Base-by-base conservation (phyloP, 176 grass and related monocot genomes). In the Oryza officinalis region DNA sequence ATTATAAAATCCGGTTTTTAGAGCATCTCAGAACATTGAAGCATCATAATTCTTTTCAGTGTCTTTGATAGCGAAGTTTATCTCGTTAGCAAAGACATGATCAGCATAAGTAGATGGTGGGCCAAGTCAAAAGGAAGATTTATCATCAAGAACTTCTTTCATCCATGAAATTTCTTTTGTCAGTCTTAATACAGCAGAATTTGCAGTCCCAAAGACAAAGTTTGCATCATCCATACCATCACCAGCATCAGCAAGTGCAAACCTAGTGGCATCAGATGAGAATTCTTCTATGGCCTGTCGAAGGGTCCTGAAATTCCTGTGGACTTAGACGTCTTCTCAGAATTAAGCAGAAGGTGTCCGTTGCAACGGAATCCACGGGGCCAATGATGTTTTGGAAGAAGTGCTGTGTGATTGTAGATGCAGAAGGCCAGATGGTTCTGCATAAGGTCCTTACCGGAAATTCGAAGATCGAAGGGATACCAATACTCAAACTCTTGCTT, bases 141-240 rank as follows among this genome's bases (percentile, higher is more conserved):
- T 89, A 81, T 80, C 84, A 79, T 67, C 83, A 26, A 89, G 46
- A 40, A 94, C 80, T 47, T 97, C 88, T 83, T 97, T 84, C 94
- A 97, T 97, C 94, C 92, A 97, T 71, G 86, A 32, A 74, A 94
- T 80, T 88, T 94, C 92, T 70, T 97, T 94, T 47, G 90, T 94
- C 44, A 94, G 80, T 86, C 90, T 92, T 81, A 90, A 49, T 47
- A 92, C 81, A 79, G 92, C 94, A 82, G 90, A 80, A 87, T 94
- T 97, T 78, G 92, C 87, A 22, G 94, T 97, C 52, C 94, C 94
- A 77, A 74, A 89, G 30, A 92, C 88, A 83, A 92, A 97, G 85
- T 97, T 97, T 70, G 90, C 92, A 80, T 94, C 94, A 77, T 97
- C 88, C 94, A 97, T 91, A 75, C 92, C 86, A 40, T 94, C 92